Evolutionary conservation across 306 rosid genomes (phyloP), one percentile per base, ranked within the genome.

Genomic region (Elaeagnus macrophylla): DNA sequence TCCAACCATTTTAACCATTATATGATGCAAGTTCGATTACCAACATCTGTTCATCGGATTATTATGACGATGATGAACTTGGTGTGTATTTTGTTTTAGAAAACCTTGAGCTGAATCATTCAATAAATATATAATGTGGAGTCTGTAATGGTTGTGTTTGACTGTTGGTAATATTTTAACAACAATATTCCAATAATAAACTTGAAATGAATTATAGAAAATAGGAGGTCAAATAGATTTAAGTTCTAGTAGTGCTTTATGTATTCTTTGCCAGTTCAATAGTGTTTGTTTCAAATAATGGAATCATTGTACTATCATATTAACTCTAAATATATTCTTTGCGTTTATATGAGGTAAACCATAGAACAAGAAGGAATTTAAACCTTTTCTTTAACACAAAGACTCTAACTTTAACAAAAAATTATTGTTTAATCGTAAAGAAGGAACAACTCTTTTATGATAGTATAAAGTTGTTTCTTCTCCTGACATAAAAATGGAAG

Each of bases 351-450:
- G 64, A 39, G 74, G 72, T 72, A 77, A 81, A 58, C 67, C 75
- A 64, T 58, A 62, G n/a, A 62, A 32, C 61, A 66, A 71, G 67
- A 77, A 81, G 79, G 90, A 77, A 81, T 78, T 73, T 48, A 51
- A 64, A 53, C 46, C 77, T 16, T 89, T 76, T 60, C 86, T 81
- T 79, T 18, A 59, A 37, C 47, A 35, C 25, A 72, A 89, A 77
- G 84, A 57, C 77, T n/a, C 10, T 40, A 42, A 51, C 10, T 54
- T 39, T 36, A 55, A 20, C 32, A 20, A 20, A 20, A 20, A 20
- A 1, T 20, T 1, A 20, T 20, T 20, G 32, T 20, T 20, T 20
- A 20, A 20, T 20, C 32, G 52, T 14, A 65, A 39, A 55, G 62
- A 60, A 51, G 61, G 64, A 60, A 41, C 42, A 16, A 5, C 18